A percentile compares a stretch with the other conserved stretches of the same genome.
phyloP scores from a whole-genome alignment of 2,329 filamentous ascomycete genomes.

The Ascochyta clinopodiicola region DNA sequence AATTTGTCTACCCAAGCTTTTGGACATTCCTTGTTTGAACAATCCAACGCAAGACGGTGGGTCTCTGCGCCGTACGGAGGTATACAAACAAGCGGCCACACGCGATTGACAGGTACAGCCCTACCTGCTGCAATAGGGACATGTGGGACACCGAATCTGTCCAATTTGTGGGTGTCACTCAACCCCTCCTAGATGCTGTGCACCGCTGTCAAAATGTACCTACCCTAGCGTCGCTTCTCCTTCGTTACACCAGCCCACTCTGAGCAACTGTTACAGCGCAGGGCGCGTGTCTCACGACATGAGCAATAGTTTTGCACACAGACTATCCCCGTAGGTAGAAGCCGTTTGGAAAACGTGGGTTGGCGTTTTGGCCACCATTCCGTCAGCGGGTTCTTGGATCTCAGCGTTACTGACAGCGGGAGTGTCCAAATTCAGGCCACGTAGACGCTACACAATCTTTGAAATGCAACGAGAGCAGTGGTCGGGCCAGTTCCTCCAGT shows the following conservation, averaged over 20 bases:
- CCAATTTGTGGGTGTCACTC: constrained; percentile 30
- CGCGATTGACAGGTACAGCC: constrained; percentile 18
- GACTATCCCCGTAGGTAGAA: constrained; percentile 25
- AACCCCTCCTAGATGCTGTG: constrained; percentile 24
- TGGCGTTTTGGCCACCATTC: constrained; percentile 27
- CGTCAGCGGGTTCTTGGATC: constrained; percentile 26
- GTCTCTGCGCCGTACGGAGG: neutral
- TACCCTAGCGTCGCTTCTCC: constrained; percentile 25
- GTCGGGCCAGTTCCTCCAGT: constrained; percentile 2
- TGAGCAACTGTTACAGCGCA: constrained; percentile 43
- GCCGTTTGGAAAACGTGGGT: constrained; percentile 37
- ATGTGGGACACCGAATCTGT: constrained; percentile 22
- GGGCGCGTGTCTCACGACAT: constrained; percentile 38
- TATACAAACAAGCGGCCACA: constrained; percentile 11
- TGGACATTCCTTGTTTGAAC: constrained; percentile 90
- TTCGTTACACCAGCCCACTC: constrained; percentile 38
- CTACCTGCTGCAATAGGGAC: constrained; percentile 24
- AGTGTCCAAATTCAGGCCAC: constrained; percentile 39
- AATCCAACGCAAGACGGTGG: neutral
- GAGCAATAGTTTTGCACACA: constrained; percentile 27
- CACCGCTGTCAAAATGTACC: constrained; percentile 40
- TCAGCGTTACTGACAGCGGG: constrained; percentile 39
- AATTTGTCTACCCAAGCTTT: constrained; percentile 97
- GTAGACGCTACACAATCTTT: constrained; percentile 25
- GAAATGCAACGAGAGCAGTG: constrained; percentile 18